Evolutionary conservation across 2,329 filamentous ascomycete species (phyloP), one percentile per base, ranked within the genome.

Genomic region (Neophaeococcomyces mojaviensis): DNA sequence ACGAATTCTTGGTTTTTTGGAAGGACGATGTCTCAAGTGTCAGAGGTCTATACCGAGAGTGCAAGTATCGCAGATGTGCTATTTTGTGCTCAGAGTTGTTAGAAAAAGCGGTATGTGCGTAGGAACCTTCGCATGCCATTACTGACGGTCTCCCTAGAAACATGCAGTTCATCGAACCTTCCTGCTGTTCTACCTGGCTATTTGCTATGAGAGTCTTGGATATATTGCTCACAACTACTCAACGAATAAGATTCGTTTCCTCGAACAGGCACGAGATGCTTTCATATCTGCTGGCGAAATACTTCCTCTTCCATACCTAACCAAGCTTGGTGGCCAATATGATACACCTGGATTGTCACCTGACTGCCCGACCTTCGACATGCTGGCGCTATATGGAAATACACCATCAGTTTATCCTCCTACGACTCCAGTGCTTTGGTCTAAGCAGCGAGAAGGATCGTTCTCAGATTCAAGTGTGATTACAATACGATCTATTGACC

Each of bases 151-250:
- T 28, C 19, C 24, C 2, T 24, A 58, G 54, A 40, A 50, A 15
- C 55, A 56, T 46, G 48, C 49, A 8, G 34, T 58, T 6, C 53
- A 53, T 24, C n/a, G 44, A 28, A 40, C 47, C 13, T 57, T 53
- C 44, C 53, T 58, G 35, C 48, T 46, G 43, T 58, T 54, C 44
- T 56, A 57, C 38, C 46, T 52, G 33, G 55, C 54, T 20, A 44
- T 49, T 7, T 57, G 44, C 26, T 51, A 55, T 42, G 55, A 58
- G 36, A 45, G 47, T 9, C 52, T 56, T 34, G 55, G 55, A 9
- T 47, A 53, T 13, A 42, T 51, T 22, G 50, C 55, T 6, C 55
- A 58, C 47, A 47, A 53, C 20, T 53, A 49, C 32, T 58, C 55
- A 6, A 35, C 13, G 15, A 55, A 51, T 30, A 58, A 55, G 37